These are phyloP conservation scores for Themeda triandra DNA, from an alignment of 176 grass and related monocot species.

Conservation along the genomic window DNA sequence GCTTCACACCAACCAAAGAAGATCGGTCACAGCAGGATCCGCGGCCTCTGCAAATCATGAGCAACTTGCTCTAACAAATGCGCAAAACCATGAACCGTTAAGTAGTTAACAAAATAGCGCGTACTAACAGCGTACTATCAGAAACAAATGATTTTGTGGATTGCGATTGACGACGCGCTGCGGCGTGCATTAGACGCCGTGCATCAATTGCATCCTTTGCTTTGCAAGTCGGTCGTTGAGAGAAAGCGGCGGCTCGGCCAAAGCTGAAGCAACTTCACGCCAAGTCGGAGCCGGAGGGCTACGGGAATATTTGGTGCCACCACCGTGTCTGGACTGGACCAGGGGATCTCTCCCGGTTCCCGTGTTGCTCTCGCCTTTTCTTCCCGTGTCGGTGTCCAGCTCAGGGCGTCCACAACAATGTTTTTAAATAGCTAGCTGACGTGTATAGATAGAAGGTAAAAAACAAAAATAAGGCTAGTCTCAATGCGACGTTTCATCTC, in stretches of 20 bases:
- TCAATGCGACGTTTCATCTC: no score
- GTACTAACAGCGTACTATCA: not conserved
- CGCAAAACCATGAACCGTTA: not conserved
- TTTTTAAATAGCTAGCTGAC: no score
- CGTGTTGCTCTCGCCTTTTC: not conserved
- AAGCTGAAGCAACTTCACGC: not conserved
- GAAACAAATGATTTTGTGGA: not conserved
- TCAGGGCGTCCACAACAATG: no score
- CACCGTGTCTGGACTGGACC: not conserved
- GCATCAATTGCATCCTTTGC: not conserved
- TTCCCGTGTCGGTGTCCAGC: not conserved
- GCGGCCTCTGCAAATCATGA: no score
- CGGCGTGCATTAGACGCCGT: no score
- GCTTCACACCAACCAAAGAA: not conserved
- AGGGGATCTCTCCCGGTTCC: constrained; percentile 1
- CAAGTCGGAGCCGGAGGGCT: not conserved
- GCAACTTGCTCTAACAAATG: not conserved
- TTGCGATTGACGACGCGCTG: no score
- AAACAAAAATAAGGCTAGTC: no score
- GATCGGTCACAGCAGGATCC: no score
- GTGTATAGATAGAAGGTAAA: no score
- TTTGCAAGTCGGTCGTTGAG: not conserved
- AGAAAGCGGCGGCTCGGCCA: not conserved
- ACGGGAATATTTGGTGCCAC: not conserved
- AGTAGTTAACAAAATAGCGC: no score